phyloP scores from a whole-genome alignment of 805 yeast genomes.

The Saturnispora hagleri region DNA sequence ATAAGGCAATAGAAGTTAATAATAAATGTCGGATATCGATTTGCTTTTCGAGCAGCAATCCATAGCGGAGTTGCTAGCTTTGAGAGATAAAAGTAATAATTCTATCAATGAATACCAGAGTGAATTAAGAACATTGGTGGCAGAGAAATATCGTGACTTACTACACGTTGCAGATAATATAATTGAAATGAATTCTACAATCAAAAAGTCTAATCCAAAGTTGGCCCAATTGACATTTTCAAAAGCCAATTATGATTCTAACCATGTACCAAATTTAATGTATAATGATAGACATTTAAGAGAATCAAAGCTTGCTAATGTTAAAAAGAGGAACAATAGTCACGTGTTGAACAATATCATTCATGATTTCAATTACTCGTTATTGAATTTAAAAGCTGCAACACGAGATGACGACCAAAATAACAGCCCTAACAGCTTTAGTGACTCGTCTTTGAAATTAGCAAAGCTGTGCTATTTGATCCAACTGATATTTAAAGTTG shows the following conservation, averaged over 20 bases:
- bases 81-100: slow-evolving; percentile 16
- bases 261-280: slow-evolving; percentile 16
- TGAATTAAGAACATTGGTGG: slow-evolving; percentile 26
- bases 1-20: background rate
- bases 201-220: slow-evolving; percentile 18
- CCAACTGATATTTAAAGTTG: slow-evolving; percentile 16
- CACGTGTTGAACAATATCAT: slow-evolving; percentile 20
- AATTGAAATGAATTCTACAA: slow-evolving; percentile 26
- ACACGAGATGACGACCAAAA: background rate
- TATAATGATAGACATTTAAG: slow-evolving; percentile 13
- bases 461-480: slow-evolving; percentile 22
- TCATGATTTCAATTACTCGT: slow-evolving; percentile 19
- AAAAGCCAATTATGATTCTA: slow-evolving; percentile 22
- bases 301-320: background rate
- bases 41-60: slow-evolving; percentile 22
- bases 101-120: slow-evolving; percentile 18
- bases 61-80: slow-evolving; percentile 21
- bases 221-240: slow-evolving; percentile 23
- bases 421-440: background rate
- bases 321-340: slow-evolving; percentile 4
- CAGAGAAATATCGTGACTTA: slow-evolving; percentile 29
- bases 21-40: background rate
- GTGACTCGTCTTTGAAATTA: slow-evolving; percentile 13
- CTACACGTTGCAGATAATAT: slow-evolving; percentile 31
- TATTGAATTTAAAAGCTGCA: slow-evolving; percentile 12